Conservation (phyloP, 306 rosid species). For the Rubus idaeus region DNA sequence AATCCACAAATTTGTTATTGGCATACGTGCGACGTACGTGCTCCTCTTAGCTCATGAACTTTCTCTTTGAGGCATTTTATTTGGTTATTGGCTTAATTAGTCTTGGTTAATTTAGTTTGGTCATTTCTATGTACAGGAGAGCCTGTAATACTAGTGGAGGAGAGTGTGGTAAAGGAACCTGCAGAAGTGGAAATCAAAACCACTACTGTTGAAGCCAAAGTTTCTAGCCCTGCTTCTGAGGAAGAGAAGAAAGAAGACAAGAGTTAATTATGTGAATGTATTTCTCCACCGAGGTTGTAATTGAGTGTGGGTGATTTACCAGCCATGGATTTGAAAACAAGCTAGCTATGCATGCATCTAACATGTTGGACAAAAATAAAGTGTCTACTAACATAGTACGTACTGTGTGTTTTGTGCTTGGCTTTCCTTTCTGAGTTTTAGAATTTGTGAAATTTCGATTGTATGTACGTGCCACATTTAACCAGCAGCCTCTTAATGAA, state of each 20-base stretch:
- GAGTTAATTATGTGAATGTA: background rate
- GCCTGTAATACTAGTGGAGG: constrained; percentile 18
- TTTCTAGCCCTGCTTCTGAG: constrained; percentile 24
- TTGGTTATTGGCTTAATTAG: background rate
- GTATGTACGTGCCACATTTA: background rate
- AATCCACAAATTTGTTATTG: background rate
- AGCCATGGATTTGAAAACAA: constrained; percentile 16
- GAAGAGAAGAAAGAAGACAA: constrained; percentile 32
- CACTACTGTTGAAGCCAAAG: constrained; percentile 11
- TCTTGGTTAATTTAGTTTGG: background rate
- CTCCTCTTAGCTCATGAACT: background rate
- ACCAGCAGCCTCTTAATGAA: background rate
- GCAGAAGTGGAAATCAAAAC: background rate
- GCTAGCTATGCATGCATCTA: background rate
- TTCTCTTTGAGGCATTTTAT: background rate
- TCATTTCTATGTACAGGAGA: constrained; percentile 27
- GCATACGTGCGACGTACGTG: background rate
- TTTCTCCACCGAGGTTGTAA: constrained; percentile 2
- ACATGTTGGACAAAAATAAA: background rate
- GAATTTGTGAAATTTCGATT: constrained; percentile 4
- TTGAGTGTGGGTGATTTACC: background rate
- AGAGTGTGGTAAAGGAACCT: constrained; percentile 28
- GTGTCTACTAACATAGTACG: background rate
- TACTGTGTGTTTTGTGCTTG: background rate
- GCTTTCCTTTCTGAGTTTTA: background rate